Base-by-base conservation (phyloP, 768 basidiomycete genomes). In the Pleurotus citrinopileatus region DNA sequence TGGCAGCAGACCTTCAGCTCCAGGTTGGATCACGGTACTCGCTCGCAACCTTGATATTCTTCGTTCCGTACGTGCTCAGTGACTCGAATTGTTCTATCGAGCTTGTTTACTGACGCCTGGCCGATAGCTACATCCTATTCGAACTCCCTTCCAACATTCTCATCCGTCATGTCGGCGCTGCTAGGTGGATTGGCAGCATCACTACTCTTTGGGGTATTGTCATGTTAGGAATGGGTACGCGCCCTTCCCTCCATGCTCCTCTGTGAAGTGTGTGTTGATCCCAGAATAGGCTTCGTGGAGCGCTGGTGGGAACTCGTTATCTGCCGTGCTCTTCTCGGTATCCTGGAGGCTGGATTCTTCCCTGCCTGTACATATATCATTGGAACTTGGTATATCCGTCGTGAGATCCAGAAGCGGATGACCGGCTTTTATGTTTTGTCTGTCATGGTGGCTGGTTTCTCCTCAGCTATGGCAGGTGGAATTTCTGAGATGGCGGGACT, bases 341-440 rank as follows among this genome's bases (percentile, higher is more conserved):
- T 79, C 57, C 86, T 89, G 59, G 91, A 92, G 68, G 89, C 86
- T 27, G 87, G 84, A 22, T 63, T 85, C 6, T 81, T 78, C 63
- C 78, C 79, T 29, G 79, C 83, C 47, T 51, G 48, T 57, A 59
- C 57, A 2, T 61, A 58, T 25, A 63, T 63, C 42, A 61, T 63
- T 32, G 60, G 59, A 8, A 62, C 61, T 15, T 64, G 63, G 63
- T 64, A 64, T 48, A 58, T 60, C 44, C 61, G 63, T 27, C 55
- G 59, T 37, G 63, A 64, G 37, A 61, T 61, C 23, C 63, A 64
- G 53, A 61, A 64, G 44, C 61, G 63, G 4, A 46, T 64, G 23
- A 61, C 63, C 9, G 43, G 61, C 15, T 64, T 64, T 51, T 64
- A 64, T 45, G 56, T 64, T 22, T 52, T 55, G 34, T 60, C 63